These are phyloP conservation scores for Vickermania ingenoplastis DNA, from an alignment of 208 protist genomes.

Conservation along the genomic window DNA sequence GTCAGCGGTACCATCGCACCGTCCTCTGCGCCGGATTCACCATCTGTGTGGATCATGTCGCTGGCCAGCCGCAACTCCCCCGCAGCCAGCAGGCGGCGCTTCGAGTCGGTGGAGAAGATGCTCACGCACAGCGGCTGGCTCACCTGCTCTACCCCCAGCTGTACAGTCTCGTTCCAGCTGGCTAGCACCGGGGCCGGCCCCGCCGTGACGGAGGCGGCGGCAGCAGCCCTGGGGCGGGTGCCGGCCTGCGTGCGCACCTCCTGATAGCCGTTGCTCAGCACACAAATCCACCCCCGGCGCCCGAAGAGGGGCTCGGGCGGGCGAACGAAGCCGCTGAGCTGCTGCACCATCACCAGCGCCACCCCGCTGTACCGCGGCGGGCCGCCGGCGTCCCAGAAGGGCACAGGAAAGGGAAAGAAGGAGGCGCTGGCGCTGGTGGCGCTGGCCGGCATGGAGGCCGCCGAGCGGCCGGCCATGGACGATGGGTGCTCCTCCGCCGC, in stretches of 20 bases:
- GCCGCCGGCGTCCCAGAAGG: constrained; percentile 8
- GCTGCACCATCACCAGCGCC: constrained; percentile 42
- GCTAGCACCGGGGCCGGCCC: no score
- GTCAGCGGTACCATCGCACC: neutral
- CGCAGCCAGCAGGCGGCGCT: constrained; percentile 19
- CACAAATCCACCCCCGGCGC: constrained; percentile 24
- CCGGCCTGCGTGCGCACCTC: constrained; percentile 36
- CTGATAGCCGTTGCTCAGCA: constrained; percentile 71
- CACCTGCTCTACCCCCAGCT: constrained; percentile 34
- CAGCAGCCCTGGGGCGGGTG: constrained; percentile 21
- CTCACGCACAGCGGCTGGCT: constrained; percentile 3
- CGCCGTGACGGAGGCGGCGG: no score
- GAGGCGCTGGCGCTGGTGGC: neutral
- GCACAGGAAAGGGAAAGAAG: neutral
- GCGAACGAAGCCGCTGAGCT: constrained; percentile 16
- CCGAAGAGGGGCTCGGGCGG: constrained; percentile 11
- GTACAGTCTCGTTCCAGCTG: constrained; percentile 56
- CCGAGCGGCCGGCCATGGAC: neutral
- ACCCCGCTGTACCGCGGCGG: constrained; percentile 46
- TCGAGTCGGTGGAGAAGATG: neutral
- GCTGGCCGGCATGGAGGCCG: neutral
- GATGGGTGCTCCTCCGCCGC: neutral
- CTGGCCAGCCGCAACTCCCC: constrained; percentile 21
- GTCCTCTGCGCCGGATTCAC: neutral
- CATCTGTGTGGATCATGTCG: constrained; percentile 3